Percentiles rank a stretch among this genome's conserved stretches.
Evolutionary conservation across 768 basidiomycete species (phyloP).

Genomic region (Termitomyces sp.): DNA sequence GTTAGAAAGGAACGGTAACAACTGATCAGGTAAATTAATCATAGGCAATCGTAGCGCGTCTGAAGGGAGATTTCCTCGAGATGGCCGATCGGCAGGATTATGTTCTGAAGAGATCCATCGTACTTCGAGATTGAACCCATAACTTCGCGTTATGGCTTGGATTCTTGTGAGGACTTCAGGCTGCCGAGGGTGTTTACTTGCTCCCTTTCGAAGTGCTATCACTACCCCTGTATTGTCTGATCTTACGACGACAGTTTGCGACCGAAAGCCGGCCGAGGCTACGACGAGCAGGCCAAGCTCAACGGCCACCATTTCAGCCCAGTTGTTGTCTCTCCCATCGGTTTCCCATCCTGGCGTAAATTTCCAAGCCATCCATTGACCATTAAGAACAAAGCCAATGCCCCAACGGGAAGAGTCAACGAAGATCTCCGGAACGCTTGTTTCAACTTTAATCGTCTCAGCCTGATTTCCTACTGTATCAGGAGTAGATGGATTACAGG

Average conservation of each 20-base stretch:
- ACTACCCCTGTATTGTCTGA: conserved; percentile 41
- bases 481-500: not conserved
- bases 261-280: conserved; percentile 16
- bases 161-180: conserved; percentile 21
- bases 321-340: conserved; percentile 29
- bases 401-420: conserved; percentile 40
- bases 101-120: conserved; percentile 5
- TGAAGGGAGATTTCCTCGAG: conserved; percentile 12
- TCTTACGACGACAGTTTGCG: conserved; percentile 22
- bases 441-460: not conserved
- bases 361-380: conserved; percentile 35
- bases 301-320: conserved; percentile 41
- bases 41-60: conserved; percentile 6
- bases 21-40: conserved; percentile 6
- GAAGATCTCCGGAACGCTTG: conserved; percentile 20
- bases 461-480: too few species aligned
- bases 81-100: conserved; percentile 14
- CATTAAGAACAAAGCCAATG: conserved; percentile 32
- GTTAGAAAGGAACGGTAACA: conserved; percentile 1
- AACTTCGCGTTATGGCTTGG: not conserved
- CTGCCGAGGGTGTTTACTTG: conserved; percentile 20
- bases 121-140: not conserved
- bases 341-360: conserved; percentile 25
- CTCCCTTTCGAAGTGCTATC: conserved; percentile 21
- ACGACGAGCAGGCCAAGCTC: conserved; percentile 33